Conservation (phyloP, 805 yeast genomes). For the Saccharomycopsis sp. region DNA sequence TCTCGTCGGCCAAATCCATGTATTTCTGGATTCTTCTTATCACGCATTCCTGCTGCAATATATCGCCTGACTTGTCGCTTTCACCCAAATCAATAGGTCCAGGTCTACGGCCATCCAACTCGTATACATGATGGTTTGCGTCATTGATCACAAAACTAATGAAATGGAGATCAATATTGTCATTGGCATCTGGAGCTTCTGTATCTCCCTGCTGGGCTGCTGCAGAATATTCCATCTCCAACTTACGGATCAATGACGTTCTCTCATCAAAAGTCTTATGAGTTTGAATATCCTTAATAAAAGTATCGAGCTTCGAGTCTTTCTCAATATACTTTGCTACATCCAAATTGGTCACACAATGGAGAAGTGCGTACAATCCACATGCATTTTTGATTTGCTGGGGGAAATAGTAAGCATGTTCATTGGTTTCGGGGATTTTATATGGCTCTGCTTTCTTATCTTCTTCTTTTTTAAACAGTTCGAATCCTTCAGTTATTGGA, state of each 20-base stretch:
- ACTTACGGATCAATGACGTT: slow-evolving; percentile 38
- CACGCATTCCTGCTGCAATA: slow-evolving; percentile 48
- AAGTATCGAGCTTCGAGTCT: slow-evolving; percentile 24
- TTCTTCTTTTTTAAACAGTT: slow-evolving; percentile 38
- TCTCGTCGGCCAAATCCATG: slow-evolving; percentile 55
- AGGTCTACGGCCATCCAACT: slow-evolving; percentile 80
- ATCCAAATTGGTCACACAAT: slow-evolving; percentile 42
- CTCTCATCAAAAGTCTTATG: slow-evolving; percentile 45
- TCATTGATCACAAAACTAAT: slow-evolving; percentile 58
- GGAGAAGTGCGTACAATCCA: slow-evolving; percentile 85
- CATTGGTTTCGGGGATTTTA: slow-evolving; percentile 21
- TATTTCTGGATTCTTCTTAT: slow-evolving; percentile 56
- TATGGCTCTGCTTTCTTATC: slow-evolving; percentile 29
- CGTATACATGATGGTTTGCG: slow-evolving; percentile 56
- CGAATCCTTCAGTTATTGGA: slow-evolving; percentile 66
- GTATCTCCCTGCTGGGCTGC: slow-evolving; percentile 53
- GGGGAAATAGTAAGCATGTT: slow-evolving; percentile 61
- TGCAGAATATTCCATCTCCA: slow-evolving; percentile 39
- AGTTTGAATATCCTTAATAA: slow-evolving; percentile 33
- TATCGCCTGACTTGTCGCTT: slow-evolving; percentile 34
- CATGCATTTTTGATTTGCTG: slow-evolving; percentile 88
- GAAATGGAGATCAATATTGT: slow-evolving; percentile 61
- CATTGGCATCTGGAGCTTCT: slow-evolving; percentile 55
- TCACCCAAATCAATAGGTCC: slow-evolving; percentile 66
- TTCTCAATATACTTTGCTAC: slow-evolving; percentile 16